Evolutionary conservation across 768 basidiomycete genomes (phyloP).

Genomic region (Podaxis carcinomalis): DNA sequence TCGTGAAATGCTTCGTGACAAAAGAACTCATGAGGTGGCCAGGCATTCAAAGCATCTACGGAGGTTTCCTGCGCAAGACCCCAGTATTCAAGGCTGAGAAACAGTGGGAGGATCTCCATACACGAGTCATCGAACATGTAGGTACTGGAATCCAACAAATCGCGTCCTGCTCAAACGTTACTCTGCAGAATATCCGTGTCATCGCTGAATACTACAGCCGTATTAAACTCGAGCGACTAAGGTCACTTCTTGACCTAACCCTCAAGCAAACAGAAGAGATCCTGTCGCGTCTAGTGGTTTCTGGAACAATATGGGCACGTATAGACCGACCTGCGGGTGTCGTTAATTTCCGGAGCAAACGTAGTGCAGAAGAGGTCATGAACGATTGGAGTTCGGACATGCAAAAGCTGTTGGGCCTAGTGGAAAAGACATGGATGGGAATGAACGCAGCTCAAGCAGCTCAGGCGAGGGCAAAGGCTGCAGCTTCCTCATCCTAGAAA

Average conservation of each 20-base stretch:
- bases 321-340: constrained; percentile 90
- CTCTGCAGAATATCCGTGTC: constrained; percentile 85
- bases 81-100: constrained; percentile 75
- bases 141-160: constrained; percentile 22
- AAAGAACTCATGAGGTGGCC: constrained; percentile 97
- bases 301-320: constrained; percentile 89
- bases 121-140: constrained; percentile 95
- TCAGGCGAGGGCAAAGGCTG: constrained; percentile 51
- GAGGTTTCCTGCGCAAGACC: constrained; percentile 74
- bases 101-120: constrained; percentile 94
- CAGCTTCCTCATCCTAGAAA: constrained; percentile 20
- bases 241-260: constrained; percentile 82
- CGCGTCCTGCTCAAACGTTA: constrained; percentile 3
- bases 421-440: constrained; percentile 99
- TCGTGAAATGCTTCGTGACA: constrained; percentile 91
- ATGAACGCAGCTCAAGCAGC: constrained; percentile 89
- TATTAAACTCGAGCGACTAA: constrained; percentile 80
- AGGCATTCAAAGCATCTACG: constrained; percentile 85
- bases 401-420: constrained; percentile 83
- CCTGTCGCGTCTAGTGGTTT: constrained; percentile 85
- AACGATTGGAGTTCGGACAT: constrained; percentile 99
- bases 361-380: constrained; percentile 87
- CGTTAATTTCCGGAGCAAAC: constrained; percentile 80
- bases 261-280: constrained; percentile 81
- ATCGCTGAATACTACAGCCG: constrained; percentile 93